A percentile compares a stretch with the other conserved stretches of the same genome.
These are phyloP conservation scores for Arctium lappa DNA, from an alignment of 129 eudicot genomes.

Conservation along the genomic window DNA sequence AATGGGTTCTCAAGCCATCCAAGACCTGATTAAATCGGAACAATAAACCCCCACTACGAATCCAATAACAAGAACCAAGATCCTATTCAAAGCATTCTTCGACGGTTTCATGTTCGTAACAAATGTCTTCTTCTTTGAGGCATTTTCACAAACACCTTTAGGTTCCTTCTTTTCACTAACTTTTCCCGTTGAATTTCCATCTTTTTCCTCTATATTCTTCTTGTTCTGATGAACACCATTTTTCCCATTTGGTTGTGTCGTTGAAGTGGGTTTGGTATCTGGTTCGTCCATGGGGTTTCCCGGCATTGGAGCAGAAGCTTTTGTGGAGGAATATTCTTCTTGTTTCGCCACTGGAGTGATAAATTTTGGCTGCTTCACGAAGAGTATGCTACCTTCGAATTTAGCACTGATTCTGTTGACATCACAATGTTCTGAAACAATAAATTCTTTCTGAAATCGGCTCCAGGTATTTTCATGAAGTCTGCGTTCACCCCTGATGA, in stretches of 20 bases:
- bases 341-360: slow-evolving; percentile 19
- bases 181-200: neutral
- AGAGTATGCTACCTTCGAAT: slow-evolving; percentile 46
- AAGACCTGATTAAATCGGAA: neutral
- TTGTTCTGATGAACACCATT: neutral
- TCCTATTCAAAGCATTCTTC: neutral
- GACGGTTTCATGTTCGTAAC: neutral
- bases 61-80: slow-evolving; percentile 14
- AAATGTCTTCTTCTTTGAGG: neutral
- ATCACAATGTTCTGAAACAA: slow-evolving; percentile 35
- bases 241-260: neutral
- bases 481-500: slow-evolving; percentile 44
- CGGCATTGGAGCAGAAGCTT: slow-evolving; percentile 19
- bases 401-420: slow-evolving; percentile 43
- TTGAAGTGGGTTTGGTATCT: neutral
- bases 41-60: slow-evolving; percentile 6
- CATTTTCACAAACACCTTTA: slow-evolving; percentile 17
- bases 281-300: slow-evolving; percentile 22
- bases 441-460: slow-evolving; percentile 51
- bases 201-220: neutral
- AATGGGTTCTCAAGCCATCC: slow-evolving; percentile 1
- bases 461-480: slow-evolving; percentile 28
- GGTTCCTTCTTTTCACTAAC: neutral
- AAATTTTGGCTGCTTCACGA: slow-evolving; percentile 43
- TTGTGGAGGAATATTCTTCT: neutral